Percentiles rank a stretch among this genome's conserved stretches.
Conservation (phyloP, 805 yeast genomes). For the Ogataea corticis region DNA sequence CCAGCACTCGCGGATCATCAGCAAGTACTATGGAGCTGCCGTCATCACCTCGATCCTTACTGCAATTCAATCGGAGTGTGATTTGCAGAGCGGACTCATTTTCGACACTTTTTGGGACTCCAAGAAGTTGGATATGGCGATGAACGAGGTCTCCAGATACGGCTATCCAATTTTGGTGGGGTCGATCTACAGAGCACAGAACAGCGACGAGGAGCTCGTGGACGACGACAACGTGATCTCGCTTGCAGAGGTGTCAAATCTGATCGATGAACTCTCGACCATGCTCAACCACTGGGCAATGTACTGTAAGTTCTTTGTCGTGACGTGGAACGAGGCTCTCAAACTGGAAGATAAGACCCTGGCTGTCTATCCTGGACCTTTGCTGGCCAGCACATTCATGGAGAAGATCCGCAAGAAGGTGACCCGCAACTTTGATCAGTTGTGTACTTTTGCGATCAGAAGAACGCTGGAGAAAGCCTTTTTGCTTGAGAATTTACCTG, state of each 20-base stretch:
- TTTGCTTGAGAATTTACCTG: slow-evolving; percentile 76
- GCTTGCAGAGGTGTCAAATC: slow-evolving; percentile 64
- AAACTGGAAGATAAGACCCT: slow-evolving; percentile 25
- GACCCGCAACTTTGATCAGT: slow-evolving; percentile 61
- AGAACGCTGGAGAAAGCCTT: slow-evolving; percentile 82
- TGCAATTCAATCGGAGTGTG: slow-evolving; percentile 82
- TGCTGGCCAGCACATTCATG: slow-evolving; percentile 54
- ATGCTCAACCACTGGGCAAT: slow-evolving; percentile 85
- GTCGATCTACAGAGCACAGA: slow-evolving; percentile 31
- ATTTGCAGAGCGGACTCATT: slow-evolving; percentile 87
- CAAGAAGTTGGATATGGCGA: slow-evolving; percentile 54
- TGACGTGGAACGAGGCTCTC: slow-evolving; percentile 58
- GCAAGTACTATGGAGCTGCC: slow-evolving; percentile 64
- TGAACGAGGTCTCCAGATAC: slow-evolving; percentile 58
- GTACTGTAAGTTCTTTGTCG: slow-evolving; percentile 70
- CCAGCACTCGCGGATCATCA: slow-evolving; percentile 82
- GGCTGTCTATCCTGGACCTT: slow-evolving; percentile 49
- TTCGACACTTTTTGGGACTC: slow-evolving; percentile 83
- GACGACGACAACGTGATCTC: slow-evolving; percentile 37
- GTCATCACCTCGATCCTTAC: slow-evolving; percentile 68
- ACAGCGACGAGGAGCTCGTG: slow-evolving; percentile 26
- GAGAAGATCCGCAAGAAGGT: slow-evolving; percentile 53
- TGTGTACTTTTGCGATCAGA: slow-evolving; percentile 67
- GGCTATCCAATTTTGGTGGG: slow-evolving; percentile 48
- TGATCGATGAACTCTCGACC: slow-evolving; percentile 68